Percentiles rank a stretch among this genome's conserved stretches.
These are phyloP conservation scores for Aegilops umbellulata DNA, from an alignment of 176 grass and related monocot species.

Conservation along the genomic window DNA sequence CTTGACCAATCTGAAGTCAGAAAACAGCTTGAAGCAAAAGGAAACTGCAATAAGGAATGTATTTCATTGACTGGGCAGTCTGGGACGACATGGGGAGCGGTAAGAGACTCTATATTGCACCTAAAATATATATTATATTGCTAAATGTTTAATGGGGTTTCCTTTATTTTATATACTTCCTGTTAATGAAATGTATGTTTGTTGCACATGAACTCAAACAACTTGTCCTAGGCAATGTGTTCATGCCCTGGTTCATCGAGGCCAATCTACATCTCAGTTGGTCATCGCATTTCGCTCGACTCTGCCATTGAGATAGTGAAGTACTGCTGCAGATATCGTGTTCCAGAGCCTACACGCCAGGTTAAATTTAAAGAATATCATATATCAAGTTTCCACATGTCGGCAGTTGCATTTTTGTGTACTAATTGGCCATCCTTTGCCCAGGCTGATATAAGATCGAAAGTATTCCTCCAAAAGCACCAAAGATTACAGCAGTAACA, in stretches of 20 bases:
- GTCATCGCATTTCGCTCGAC: slow-evolving; percentile 77
- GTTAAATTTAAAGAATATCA: slow-evolving; percentile 39
- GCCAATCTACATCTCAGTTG: slow-evolving; percentile 77
- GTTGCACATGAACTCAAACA: not conserved
- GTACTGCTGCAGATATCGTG: slow-evolving; percentile 65
- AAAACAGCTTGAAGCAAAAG: slow-evolving; percentile 50
- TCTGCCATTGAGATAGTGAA: slow-evolving; percentile 59
- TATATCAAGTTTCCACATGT: not conserved
- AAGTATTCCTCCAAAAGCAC: slow-evolving; percentile 67
- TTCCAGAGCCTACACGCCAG: slow-evolving; percentile 84
- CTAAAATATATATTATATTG: not conserved
- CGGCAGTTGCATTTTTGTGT: not conserved
- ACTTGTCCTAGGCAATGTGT: slow-evolving; percentile 51
- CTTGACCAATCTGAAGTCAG: slow-evolving; percentile 72
- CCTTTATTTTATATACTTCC: not conserved
- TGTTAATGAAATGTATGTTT: not conserved
- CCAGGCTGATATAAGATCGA: slow-evolving; percentile 96
- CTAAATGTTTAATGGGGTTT: not conserved
- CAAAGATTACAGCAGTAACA: slow-evolving; percentile 1
- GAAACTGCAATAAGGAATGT: slow-evolving; percentile 49
- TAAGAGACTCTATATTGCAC: slow-evolving; percentile 26
- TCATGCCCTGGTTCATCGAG: slow-evolving; percentile 57
- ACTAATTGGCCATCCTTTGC: not conserved
- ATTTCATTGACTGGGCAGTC: slow-evolving; percentile 68
- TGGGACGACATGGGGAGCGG: slow-evolving; percentile 68